Conservation (phyloP, 768 basidiomycete genomes). For the Boletus pseudo-olivaceus region DNA sequence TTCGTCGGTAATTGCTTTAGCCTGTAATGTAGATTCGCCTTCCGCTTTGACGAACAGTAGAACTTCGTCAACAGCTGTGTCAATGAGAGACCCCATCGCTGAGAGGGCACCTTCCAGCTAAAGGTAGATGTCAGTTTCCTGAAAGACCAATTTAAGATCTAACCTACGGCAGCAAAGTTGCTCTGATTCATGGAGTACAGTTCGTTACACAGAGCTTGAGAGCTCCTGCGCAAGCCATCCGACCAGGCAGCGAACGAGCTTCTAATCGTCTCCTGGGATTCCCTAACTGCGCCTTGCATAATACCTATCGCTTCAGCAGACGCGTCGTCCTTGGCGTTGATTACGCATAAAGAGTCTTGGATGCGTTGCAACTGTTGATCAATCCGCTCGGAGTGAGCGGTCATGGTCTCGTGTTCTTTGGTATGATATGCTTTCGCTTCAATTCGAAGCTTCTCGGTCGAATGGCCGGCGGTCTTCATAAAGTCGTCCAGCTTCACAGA, state of each 20-base stretch:
- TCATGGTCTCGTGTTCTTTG: slow-evolving; percentile 53
- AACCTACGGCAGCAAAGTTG: slow-evolving; percentile 46
- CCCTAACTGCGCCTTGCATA: slow-evolving; percentile 48
- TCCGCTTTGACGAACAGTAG: slow-evolving; percentile 56
- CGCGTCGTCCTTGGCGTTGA: slow-evolving; percentile 53
- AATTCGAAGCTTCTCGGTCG: slow-evolving; percentile 47
- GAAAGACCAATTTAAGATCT: not conserved
- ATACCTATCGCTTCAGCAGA: slow-evolving; percentile 50
- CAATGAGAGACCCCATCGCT: slow-evolving; percentile 56
- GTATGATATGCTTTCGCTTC: slow-evolving; percentile 56
- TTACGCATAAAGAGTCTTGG: slow-evolving; percentile 47
- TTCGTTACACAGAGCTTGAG: slow-evolving; percentile 45
- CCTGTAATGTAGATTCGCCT: slow-evolving; percentile 45
- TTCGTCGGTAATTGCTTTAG: slow-evolving; percentile 46
- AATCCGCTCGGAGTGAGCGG: slow-evolving; percentile 49
- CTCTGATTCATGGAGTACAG: slow-evolving; percentile 41
- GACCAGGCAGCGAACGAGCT: slow-evolving; percentile 55
- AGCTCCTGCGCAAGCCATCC: slow-evolving; percentile 46
- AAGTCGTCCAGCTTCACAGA: slow-evolving; percentile 60
- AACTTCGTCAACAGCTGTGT: slow-evolving; percentile 56
- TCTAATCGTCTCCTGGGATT: slow-evolving; percentile 52
- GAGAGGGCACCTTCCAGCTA: slow-evolving; percentile 58
- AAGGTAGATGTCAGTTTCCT: slow-evolving; percentile 3
- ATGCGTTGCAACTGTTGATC: slow-evolving; percentile 56
- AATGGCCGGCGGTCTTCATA: slow-evolving; percentile 51